Conservation (phyloP, 371 early-diverging fungal genomes). For the Smittium mucronatum region DNA sequence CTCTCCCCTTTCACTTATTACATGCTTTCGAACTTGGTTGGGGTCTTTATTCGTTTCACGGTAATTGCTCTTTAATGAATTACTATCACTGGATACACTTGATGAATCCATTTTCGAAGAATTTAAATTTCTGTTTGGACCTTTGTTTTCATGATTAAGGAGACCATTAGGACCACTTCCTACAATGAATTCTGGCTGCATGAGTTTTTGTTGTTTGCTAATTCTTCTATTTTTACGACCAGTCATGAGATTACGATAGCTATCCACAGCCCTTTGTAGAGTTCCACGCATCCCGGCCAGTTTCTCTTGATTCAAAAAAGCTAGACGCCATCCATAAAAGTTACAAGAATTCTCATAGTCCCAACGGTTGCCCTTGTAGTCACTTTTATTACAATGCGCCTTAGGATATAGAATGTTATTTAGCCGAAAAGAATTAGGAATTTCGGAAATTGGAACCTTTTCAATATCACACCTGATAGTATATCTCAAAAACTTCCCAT, state of each 20-base stretch:
- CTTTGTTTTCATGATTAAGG: background rate
- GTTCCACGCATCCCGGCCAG: slow-evolving; percentile 80
- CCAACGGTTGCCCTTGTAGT: slow-evolving; percentile 83
- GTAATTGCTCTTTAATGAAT: background rate
- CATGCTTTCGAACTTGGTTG: background rate
- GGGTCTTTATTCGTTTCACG: background rate
- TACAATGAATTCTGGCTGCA: slow-evolving; percentile 11
- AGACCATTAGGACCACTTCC: slow-evolving; percentile 8
- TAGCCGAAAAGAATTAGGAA: slow-evolving; percentile 24
- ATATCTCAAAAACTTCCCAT: slow-evolving; percentile 28
- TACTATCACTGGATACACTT: background rate
- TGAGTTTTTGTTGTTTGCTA: slow-evolving; percentile 60
- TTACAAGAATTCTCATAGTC: slow-evolving; percentile 86
- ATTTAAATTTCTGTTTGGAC: background rate
- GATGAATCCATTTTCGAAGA: background rate
- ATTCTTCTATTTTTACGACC: slow-evolving; percentile 68
- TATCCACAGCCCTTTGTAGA: slow-evolving; percentile 90
- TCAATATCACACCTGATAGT: slow-evolving; percentile 30
- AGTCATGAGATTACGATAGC: slow-evolving; percentile 75
- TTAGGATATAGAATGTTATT: slow-evolving; percentile 61
- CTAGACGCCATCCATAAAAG: slow-evolving; percentile 75
- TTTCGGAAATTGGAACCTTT: slow-evolving; percentile 22
- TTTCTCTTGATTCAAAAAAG: slow-evolving; percentile 67
- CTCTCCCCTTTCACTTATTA: slow-evolving; percentile 4
- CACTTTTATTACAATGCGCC: slow-evolving; percentile 50